A percentile compares a stretch with the other conserved stretches of the same genome.
These are phyloP conservation scores for Salix suchowensis DNA, from an alignment of 345 rosid genomes.

Conservation along the genomic window DNA sequence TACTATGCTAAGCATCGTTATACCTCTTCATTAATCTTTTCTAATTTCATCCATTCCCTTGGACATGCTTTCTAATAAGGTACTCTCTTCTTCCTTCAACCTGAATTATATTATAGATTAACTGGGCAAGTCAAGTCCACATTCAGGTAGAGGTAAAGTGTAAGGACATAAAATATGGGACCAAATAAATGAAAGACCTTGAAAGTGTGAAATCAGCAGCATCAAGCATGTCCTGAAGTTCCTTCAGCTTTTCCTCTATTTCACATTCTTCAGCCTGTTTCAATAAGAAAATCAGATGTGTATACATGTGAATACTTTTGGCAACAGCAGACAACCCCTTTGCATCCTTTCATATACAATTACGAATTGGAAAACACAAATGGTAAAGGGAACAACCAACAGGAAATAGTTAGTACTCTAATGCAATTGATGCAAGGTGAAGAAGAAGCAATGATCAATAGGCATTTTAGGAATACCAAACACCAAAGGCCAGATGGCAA, in stretches of 20 bases:
- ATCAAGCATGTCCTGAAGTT: constrained; percentile 52
- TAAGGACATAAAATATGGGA: constrained; percentile 6
- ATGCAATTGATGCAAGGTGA: not conserved
- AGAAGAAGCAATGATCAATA: not conserved
- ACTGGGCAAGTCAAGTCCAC: constrained; percentile 4
- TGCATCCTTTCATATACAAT: not conserved
- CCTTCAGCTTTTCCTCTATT: constrained; percentile 59
- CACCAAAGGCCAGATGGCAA: not conserved
- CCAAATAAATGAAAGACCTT: constrained; percentile 40
- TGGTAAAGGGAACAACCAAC: not conserved
- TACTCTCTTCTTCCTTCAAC: constrained; percentile 63
- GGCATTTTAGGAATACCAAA: not conserved
- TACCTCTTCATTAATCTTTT: constrained; percentile 60
- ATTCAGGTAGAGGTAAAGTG: constrained; percentile 1
- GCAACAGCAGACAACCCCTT: not conserved
- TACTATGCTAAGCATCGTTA: constrained; percentile 1
- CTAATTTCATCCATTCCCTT: constrained; percentile 41
- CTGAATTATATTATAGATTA: constrained; percentile 32
- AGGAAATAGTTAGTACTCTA: not conserved
- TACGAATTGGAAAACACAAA: not conserved
- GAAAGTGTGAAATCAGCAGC: constrained; percentile 39
- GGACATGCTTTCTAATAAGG: constrained; percentile 38
- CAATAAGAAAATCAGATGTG: constrained; percentile 6
- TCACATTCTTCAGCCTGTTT: constrained; percentile 81
- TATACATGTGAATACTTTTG: not conserved